Evolutionary conservation across 2,329 filamentous ascomycete species (phyloP).

Genomic region (Fusarium sacchari): DNA sequence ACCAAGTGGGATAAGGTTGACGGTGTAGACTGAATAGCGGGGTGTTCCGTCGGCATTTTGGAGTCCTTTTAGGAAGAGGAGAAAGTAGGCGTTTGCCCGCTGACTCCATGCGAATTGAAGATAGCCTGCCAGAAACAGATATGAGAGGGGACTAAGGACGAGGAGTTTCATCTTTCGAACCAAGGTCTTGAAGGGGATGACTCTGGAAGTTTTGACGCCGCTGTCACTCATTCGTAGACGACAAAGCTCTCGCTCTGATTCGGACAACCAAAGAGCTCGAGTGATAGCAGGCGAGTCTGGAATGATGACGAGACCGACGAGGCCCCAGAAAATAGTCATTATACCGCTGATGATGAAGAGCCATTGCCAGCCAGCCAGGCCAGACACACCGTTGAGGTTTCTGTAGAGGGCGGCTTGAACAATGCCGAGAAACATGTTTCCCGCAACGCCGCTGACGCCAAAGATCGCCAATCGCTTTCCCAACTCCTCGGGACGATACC

Average conservation of each 20-base stretch:
- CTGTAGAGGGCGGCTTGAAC: constrained; percentile 35
- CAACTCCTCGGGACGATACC: constrained; percentile 35
- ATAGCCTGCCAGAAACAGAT: constrained; percentile 48
- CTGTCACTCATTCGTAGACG: constrained; percentile 30
- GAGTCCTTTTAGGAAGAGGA: constrained; percentile 49
- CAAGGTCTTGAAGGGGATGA: constrained; percentile 31
- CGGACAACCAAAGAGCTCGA: constrained; percentile 20
- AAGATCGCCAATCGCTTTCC: constrained; percentile 40
- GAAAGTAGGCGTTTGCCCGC: constrained; percentile 47
- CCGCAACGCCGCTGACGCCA: constrained; percentile 37
- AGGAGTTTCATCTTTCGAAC: constrained; percentile 32
- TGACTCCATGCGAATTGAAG: constrained; percentile 49
- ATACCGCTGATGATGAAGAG: constrained; percentile 34
- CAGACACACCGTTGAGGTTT: constrained; percentile 33
- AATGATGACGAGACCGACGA: constrained; percentile 32
- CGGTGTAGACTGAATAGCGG: constrained; percentile 52
- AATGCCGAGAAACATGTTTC: constrained; percentile 41
- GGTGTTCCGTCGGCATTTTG: constrained; percentile 20
- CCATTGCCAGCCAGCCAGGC: constrained; percentile 40
- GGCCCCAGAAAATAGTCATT: constrained; percentile 38
- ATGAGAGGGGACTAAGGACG: constrained; percentile 28
- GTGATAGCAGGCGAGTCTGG: constrained; percentile 38
- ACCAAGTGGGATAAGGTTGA: constrained; percentile 62
- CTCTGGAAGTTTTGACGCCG: constrained; percentile 28
- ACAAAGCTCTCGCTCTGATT: constrained; percentile 21